Base-by-base conservation (phyloP, 148 eudicot species). In the Vaccinium myrtillus region DNA sequence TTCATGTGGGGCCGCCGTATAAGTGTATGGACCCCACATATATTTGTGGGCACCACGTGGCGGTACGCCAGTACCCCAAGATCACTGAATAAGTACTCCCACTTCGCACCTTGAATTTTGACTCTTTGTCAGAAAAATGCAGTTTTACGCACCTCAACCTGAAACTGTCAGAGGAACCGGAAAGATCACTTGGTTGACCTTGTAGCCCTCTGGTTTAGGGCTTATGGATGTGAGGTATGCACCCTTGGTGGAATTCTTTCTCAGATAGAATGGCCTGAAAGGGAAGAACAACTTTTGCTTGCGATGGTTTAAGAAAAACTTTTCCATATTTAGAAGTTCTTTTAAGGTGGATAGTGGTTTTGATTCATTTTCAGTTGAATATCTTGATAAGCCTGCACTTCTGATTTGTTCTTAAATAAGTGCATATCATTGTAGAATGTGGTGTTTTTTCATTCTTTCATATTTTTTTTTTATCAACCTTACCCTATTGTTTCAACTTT, bases 401-500 rank as follows among this genome's bases (percentile, higher is more conserved):
- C 13, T 6, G 10, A 15, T 70, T 71, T n/a, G 61, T 70, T 51
- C 27, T 46, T 23, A 16, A 21, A 10, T 23, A 23, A 49, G 30
- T 76, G 27, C 32, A 16, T 75, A 6, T 46, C 15, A 25, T 49
- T 76, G 55, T 48, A 39, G 51, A 80, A 80, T 80, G 78, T 51
- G 46, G 65, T 8, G 2, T 9, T 55, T 36, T 36, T 51, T 32
- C 6, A 32, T 32, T 71, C 12, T 0, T 61, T 63, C 3, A 8
- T 63, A 8, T 1, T 65, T 30, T 12, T 13, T 69, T 21, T 81
- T 48, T 21, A 50, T 50, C 61, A 49, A 67, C 12, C 0, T 73
- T 56, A 8, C 56, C 80, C 77, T 87, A 50, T 55, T 88, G 58
- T 49, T 79, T 81, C 63, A 53, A 73, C 75, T 48, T 79, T 78